These are phyloP conservation scores for Thelonectria discophora DNA, from an alignment of 2,329 filamentous ascomycete species.

Conservation along the genomic window DNA sequence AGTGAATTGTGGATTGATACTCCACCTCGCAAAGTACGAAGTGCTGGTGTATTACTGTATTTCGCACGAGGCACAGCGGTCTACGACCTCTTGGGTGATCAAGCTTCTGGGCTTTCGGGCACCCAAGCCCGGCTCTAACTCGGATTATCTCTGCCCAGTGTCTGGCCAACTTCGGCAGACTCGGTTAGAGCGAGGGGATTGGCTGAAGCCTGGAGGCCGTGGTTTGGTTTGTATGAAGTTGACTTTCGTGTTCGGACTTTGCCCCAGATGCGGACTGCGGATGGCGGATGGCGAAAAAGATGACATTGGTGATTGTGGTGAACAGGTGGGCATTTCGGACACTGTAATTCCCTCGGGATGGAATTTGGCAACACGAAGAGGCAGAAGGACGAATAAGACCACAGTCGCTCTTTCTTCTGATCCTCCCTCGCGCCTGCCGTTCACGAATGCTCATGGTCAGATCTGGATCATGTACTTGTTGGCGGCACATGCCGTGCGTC, in stretches of 20 bases:
- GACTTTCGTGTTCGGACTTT: background rate
- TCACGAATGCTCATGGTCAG: no score
- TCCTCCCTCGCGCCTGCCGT: no score
- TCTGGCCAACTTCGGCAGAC: conserved; percentile 16
- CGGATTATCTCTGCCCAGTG: background rate
- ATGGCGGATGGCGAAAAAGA: no score
- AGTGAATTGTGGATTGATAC: conserved; percentile 9
- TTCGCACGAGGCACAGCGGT: background rate
- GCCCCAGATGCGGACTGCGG: background rate
- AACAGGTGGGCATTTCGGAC: no score
- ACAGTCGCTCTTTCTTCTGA: no score
- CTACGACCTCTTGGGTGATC: conserved; percentile 9
- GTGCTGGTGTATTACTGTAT: background rate
- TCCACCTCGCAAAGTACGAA: conserved; percentile 8
- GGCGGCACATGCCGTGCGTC: conserved; percentile 19
- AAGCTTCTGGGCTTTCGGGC: background rate
- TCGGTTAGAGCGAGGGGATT: background rate
- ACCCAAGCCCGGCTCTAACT: background rate
- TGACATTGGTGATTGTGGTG: no score
- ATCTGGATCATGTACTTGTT: background rate
- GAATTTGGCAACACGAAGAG: background rate
- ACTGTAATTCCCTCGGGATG: no score
- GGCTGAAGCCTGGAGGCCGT: background rate
- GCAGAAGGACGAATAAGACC: no score
- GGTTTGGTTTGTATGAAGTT: background rate